A percentile compares a stretch with the other conserved stretches of the same genome.
phyloP scores from a whole-genome alignment of 108 stramenopile species.

The Hondaea fermentalgiana region DNA sequence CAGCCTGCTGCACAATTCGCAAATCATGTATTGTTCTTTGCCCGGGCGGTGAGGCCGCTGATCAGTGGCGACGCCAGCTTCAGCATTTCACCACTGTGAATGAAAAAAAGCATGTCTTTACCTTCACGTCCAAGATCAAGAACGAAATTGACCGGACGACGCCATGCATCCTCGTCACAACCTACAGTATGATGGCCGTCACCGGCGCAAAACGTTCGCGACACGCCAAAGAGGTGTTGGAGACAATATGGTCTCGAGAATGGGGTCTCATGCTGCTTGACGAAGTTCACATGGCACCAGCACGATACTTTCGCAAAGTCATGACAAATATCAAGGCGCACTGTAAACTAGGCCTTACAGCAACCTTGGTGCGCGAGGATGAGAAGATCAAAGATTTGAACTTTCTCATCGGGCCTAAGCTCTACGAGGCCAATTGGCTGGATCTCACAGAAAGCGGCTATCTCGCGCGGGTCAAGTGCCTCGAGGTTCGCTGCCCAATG shows the following conservation, averaged over 20 bases:
- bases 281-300: constrained; percentile 92
- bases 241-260: constrained; percentile 73
- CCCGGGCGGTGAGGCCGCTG: constrained; percentile 85
- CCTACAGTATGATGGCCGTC: constrained; percentile 92
- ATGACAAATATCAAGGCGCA: constrained; percentile 87
- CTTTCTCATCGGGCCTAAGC: constrained; percentile 95
- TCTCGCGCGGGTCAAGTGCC: constrained; percentile 91
- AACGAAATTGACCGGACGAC: constrained; percentile 65
- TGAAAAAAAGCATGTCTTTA: constrained; percentile 65
- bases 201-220: constrained; percentile 68
- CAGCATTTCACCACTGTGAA: constrained; percentile 77
- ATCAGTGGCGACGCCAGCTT: constrained; percentile 96
- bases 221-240: constrained; percentile 73
- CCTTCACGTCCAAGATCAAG: constrained; percentile 87
- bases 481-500: constrained; percentile 99
- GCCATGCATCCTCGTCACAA: constrained; percentile 84
- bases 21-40: constrained; percentile 82
- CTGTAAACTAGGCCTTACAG: constrained; percentile 91
- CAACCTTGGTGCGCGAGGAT: constrained; percentile 97
- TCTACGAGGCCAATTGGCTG: constrained; percentile 99
- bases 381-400: constrained; percentile 90
- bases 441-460: constrained; percentile 92
- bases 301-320: constrained; percentile 83
- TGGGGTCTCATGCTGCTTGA: constrained; percentile 98
- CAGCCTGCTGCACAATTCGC: constrained; percentile 92